Conservation (phyloP, 108 stramenopile species). For the Skeletonema grethae region DNA sequence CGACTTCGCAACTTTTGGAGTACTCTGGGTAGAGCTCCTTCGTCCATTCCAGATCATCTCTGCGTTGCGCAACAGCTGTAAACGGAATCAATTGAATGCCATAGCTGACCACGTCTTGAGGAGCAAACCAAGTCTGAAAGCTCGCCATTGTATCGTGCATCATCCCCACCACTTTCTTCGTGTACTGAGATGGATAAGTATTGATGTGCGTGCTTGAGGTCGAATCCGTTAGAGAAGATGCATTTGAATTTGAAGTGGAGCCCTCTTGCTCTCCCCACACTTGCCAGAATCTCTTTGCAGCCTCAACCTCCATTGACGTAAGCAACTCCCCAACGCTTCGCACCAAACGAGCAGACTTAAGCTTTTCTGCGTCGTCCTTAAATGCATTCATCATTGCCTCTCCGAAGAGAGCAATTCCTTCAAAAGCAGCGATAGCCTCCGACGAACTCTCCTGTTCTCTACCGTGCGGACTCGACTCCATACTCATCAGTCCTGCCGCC, state of each 20-base stretch:
- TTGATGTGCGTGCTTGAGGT: slow-evolving; percentile 20
- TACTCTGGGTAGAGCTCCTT: slow-evolving; percentile 70
- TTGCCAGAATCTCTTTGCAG: slow-evolving; percentile 91
- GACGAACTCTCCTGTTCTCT: slow-evolving; percentile 93
- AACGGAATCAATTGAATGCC: slow-evolving; percentile 92
- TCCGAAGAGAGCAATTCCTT: slow-evolving; percentile 90
- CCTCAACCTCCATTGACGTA: slow-evolving; percentile 81
- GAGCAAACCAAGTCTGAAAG: slow-evolving; percentile 77
- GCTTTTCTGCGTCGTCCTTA: slow-evolving; percentile 48
- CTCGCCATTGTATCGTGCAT: slow-evolving; percentile 63
- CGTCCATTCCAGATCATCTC: slow-evolving; percentile 85
- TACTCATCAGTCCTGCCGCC: slow-evolving; percentile 89
- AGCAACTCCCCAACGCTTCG: slow-evolving; percentile 75
- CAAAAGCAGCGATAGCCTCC: slow-evolving; percentile 94
- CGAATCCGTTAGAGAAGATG: background rate
- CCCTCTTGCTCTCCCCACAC: slow-evolving; percentile 42
- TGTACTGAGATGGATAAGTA: slow-evolving; percentile 66
- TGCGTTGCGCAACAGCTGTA: slow-evolving; percentile 81
- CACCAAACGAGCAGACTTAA: slow-evolving; percentile 52
- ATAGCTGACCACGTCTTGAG: slow-evolving; percentile 64
- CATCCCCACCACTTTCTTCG: slow-evolving; percentile 70
- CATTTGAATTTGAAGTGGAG: background rate
- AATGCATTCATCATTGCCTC: slow-evolving; percentile 69
- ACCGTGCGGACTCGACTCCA: slow-evolving; percentile 84
- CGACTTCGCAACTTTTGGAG: slow-evolving; percentile 64